Conservation (phyloP, 495 filamentous ascomycete species). For the Staphylotrichum longicolle region DNA sequence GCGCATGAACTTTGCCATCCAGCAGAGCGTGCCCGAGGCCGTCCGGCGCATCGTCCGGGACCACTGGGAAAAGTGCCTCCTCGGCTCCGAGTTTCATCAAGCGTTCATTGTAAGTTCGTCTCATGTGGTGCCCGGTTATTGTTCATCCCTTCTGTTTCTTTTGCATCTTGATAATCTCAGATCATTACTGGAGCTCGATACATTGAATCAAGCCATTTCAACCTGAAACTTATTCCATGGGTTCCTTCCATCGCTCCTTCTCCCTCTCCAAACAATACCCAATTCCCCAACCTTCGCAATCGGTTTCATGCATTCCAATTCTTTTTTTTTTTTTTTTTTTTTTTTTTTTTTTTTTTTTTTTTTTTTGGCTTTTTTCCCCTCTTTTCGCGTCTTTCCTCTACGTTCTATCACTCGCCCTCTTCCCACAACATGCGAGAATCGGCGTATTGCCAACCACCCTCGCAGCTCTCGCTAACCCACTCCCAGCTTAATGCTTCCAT, state of each 20-base stretch:
- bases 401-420: no score
- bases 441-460: background rate
- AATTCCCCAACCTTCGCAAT: no score
- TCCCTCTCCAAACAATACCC: no score
- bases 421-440: background rate
- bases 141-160: slow-evolving; percentile 2
- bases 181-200: no score
- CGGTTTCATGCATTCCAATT: no score
- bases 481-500: slow-evolving; percentile 48
- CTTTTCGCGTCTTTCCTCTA: background rate
- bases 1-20: slow-evolving; percentile 42
- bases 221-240: no score
- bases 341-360: background rate
- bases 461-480: slow-evolving; percentile 15
- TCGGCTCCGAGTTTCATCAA: slow-evolving; percentile 52
- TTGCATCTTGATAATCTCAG: background rate
- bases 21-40: slow-evolving; percentile 43
- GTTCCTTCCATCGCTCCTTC: no score
- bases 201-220: no score
- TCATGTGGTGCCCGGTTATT: background rate
- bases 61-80: slow-evolving; percentile 50
- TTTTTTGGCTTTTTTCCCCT: no score
- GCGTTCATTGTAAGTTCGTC: slow-evolving; percentile 47
- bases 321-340: background rate
- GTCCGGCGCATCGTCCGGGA: slow-evolving; percentile 47